These are phyloP conservation scores for Trypanosoma scelopori DNA, from an alignment of 208 protist genomes.

Conservation along the genomic window DNA sequence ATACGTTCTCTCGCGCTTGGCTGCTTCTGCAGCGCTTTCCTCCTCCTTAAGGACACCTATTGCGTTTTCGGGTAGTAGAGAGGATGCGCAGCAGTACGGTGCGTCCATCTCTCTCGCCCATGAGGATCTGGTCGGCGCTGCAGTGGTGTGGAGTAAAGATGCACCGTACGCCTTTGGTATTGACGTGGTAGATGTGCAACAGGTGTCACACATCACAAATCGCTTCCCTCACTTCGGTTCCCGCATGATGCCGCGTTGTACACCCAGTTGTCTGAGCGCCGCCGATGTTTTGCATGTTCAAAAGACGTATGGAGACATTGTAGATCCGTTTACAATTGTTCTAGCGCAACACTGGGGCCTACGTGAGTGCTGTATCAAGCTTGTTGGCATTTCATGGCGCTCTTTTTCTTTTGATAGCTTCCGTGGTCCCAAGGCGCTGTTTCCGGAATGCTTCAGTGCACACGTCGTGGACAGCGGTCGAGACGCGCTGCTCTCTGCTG, in stretches of 20 bases:
- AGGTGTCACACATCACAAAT: constrained; percentile 31
- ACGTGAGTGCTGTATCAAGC: constrained; percentile 67
- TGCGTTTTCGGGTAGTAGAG: constrained; percentile 34
- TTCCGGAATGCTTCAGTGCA: constrained; percentile 18
- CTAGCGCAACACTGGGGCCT: constrained; percentile 61
- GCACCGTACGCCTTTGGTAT: constrained; percentile 24
- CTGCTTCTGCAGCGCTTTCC: constrained; percentile 47
- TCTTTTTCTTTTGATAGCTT: constrained; percentile 43
- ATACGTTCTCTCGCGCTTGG: constrained; percentile 60
- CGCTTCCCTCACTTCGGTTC: constrained; percentile 27
- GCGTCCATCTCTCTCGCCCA: constrained; percentile 51
- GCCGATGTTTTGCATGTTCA: not conserved
- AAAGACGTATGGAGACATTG: constrained; percentile 1
- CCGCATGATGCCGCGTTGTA: constrained; percentile 17
- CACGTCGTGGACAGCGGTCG: constrained; percentile 8
- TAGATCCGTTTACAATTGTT: constrained; percentile 32
- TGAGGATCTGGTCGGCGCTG: constrained; percentile 45
- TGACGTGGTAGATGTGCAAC: constrained; percentile 46
- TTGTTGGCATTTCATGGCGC: constrained; percentile 40
- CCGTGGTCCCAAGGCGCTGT: not conserved
- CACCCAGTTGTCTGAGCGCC: not conserved
- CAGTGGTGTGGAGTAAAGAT: constrained; percentile 39
- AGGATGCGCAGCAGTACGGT: constrained; percentile 29
- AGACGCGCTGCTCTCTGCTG: constrained; percentile 9
- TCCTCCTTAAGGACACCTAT: constrained; percentile 4